These are phyloP conservation scores for Guillardia theta DNA, from an alignment of 78 protist genomes.

Conservation along the genomic window DNA sequence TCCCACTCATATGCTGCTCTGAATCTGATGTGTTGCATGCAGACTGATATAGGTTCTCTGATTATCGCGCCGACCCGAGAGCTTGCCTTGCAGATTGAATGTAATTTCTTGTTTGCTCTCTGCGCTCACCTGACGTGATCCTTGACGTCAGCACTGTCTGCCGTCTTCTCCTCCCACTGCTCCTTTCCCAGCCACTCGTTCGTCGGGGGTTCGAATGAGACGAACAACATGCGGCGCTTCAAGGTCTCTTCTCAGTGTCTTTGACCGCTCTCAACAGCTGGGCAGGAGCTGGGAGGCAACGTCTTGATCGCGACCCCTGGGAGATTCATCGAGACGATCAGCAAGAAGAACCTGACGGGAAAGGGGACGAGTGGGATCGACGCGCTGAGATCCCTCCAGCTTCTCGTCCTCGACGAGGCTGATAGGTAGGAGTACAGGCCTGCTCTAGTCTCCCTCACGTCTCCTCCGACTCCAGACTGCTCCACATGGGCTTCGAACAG, in stretches of 20 bases:
- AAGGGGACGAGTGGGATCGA: background rate
- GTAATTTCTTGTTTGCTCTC: no score
- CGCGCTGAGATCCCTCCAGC: conserved; percentile 65
- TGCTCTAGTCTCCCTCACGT: no score
- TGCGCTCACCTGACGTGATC: no score
- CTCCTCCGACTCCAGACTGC: no score
- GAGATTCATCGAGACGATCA: background rate
- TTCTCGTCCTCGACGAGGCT: conserved; percentile 86
- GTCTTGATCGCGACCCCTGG: background rate
- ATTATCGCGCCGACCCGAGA: conserved; percentile 44
- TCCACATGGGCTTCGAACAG: conserved; percentile 50
- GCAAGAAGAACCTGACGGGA: background rate
- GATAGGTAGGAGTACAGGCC: no score
- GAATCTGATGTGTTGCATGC: no score
- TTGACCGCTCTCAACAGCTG: no score
- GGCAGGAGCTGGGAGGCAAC: background rate
- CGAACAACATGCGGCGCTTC: background rate
- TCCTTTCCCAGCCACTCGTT: background rate
- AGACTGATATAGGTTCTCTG: conserved; percentile 25
- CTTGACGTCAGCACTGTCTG: background rate
- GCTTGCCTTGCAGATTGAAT: background rate
- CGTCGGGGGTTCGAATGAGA: background rate
- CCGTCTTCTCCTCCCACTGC: background rate
- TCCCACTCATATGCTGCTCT: no score
- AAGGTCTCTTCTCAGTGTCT: no score